Percentiles rank a stretch among this genome's conserved stretches.
Evolutionary conservation across 345 rosid species (phyloP).

Genomic region (Hibiscus syriacus): DNA sequence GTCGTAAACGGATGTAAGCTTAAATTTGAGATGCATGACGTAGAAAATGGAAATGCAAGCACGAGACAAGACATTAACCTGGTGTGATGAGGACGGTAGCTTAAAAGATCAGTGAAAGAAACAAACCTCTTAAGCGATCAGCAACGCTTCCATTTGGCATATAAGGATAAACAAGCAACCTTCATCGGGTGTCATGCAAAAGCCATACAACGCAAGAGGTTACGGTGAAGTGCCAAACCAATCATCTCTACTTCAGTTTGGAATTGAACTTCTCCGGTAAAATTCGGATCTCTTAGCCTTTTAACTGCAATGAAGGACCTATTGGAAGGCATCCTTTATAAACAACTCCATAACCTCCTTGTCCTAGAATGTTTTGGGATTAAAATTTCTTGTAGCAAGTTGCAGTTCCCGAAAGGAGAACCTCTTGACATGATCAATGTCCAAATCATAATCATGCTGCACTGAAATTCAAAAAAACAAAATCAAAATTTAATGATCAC

Average conservation of each 20-base stretch:
- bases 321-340: conserved; percentile 82
- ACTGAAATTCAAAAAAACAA: conserved; percentile 29
- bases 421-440: conserved; percentile 77
- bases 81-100: no score
- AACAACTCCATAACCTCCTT: conserved; percentile 95
- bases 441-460: conserved; percentile 84
- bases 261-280: conserved; percentile 86
- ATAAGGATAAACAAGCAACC: conserved; percentile 89
- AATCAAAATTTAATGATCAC: not conserved
- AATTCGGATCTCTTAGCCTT: conserved; percentile 86
- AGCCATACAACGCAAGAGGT: conserved; percentile 82
- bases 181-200: conserved; percentile 81
- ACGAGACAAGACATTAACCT: not conserved
- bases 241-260: conserved; percentile 98
- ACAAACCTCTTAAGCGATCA: conserved; percentile 78
- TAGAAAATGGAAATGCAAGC: not conserved
- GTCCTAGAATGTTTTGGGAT: conserved; percentile 74
- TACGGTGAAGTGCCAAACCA: conserved; percentile 88
- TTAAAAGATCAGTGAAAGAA: not conserved
- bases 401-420: conserved; percentile 80
- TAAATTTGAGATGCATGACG: not conserved
- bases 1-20: not conserved
- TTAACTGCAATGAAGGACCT: conserved; percentile 74
- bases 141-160: conserved; percentile 98
- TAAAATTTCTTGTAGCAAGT: conserved; percentile 68